Evolutionary conservation across 1,284 basidiomycete genomes (phyloP), one percentile per base, ranked within the genome.

Genomic region (Paramarasmius palmivorus): DNA sequence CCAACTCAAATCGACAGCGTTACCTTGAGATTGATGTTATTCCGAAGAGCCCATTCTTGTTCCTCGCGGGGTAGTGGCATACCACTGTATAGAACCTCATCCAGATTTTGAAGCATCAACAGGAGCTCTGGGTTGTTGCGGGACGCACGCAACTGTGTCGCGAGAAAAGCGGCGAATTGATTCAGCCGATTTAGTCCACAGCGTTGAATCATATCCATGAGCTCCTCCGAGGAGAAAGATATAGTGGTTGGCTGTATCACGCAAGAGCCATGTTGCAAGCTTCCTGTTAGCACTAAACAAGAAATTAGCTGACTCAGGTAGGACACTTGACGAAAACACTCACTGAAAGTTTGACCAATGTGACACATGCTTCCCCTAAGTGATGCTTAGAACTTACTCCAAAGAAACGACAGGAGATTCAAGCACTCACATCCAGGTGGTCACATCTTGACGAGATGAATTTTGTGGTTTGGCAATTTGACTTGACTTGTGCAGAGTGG

Each of bases 351-450:
- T 64, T 86, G 83, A 36, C 67, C 85, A 53, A 86, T 84, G 63
- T 88, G 85, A 60, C 84, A 86, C 82, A 87, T 83, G 69, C 82
- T 84, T 57, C 84, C 85, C 74, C 84, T 86, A 68, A 54, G 52
- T 39, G 49, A 40, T 41, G 50, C 25, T 65, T 62, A 66, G 59
- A 61, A 59, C 41, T 36, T 34, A 50, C 41, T 65, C 57, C 51
- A 61, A 56, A 57, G 40, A 46, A 61, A 51, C 50, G 55, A 54
- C 49, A 40, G 48, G 37, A 53, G 60, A 54, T 55, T 56, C 58
- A 44, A 54, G 59, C 55, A 73, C 83, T 68, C 62, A 86, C 84
- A 87, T 82, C 78, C 78, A 84, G n/a, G 76, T 73, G 26, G 78
- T 79, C 58, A 90, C 84, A 63, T 90, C 87, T 64, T 83, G 83